Evolutionary conservation across 1,284 basidiomycete species (phyloP), one percentile per base, ranked within the genome.

Genomic region (Pholiota adiposa): DNA sequence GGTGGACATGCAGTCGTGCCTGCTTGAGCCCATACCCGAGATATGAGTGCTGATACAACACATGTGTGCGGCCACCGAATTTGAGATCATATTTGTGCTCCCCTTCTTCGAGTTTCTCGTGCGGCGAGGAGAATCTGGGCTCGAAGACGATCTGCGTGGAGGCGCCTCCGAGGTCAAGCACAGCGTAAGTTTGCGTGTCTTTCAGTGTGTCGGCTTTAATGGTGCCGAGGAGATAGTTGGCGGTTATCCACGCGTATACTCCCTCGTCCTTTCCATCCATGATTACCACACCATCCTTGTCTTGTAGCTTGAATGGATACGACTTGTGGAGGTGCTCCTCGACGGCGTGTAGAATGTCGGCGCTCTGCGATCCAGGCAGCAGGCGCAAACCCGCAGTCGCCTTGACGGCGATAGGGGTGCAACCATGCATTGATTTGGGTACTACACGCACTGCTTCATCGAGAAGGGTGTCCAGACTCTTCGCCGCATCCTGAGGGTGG

Each of bases 81-180:
- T 74, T 79, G 53, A 99, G 83, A 59, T 89, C 86, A 76, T 97
- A 98, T 75, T 94, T 95, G 81, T 99, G 97, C 63, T 98, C 96
- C 46, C 96, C 96, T 11, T 93, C 88, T 68, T 84, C 86, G 65
- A 98, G 77, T 60, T 73, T 72, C 51, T 75, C 70, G 59, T 82
- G 77, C 12, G 79, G 77, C 53, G 76, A 72, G 56, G 61, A 34
- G 74, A 90, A 90, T 59, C 77, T 80, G 1, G 97, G 97, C 78
- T 97, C 90, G 70, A 99, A 98, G 57, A 98, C 96, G 72, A 99
- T 98, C 77, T 98, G 97, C 19, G 97, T 99, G 54, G 94, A 97
- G 18, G 93, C 97, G 5, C 97, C 97, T 9, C 97, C 97, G 51
- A 99, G 87, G 72, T 99, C 97, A 65, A 99, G 89, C 49, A 98